Evolutionary conservation across 2,329 filamentous ascomycete genomes (phyloP).

Genomic region (Hymenoscyphus salicellus): DNA sequence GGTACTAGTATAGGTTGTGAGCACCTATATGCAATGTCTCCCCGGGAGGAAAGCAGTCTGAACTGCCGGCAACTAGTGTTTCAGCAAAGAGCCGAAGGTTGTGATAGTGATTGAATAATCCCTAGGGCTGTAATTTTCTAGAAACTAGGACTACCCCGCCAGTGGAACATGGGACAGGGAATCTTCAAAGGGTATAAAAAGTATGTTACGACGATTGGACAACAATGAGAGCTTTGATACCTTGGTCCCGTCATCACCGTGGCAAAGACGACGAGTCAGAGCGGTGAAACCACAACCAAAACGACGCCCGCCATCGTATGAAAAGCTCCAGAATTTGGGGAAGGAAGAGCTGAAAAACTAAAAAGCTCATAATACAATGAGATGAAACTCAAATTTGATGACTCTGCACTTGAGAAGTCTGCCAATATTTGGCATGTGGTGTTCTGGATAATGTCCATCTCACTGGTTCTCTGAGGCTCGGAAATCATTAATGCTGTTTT

Average conservation of each 20-base stretch:
- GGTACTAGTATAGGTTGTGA: background rate
- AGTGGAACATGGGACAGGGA: background rate
- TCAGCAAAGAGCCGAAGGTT: background rate
- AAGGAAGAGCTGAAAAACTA: no score
- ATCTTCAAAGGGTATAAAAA: background rate
- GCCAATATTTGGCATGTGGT: background rate
- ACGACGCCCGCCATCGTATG: background rate
- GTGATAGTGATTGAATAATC: background rate
- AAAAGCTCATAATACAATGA: background rate
- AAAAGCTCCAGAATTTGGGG: background rate
- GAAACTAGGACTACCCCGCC: constrained; percentile 3
- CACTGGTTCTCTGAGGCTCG: background rate
- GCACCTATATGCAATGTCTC: background rate
- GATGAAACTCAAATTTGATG: background rate
- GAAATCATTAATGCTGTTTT: background rate
- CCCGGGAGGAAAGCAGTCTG: background rate
- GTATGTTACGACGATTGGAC: background rate
- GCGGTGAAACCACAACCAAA: background rate
- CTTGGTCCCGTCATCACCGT: background rate
- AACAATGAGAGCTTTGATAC: background rate
- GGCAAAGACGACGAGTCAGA: constrained; percentile 1
- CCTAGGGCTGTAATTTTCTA: background rate
- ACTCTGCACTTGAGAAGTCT: background rate
- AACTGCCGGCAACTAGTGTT: background rate
- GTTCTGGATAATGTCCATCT: background rate